Conservation (phyloP, 129 eudicot species). For the Lactuca sativa region DNA sequence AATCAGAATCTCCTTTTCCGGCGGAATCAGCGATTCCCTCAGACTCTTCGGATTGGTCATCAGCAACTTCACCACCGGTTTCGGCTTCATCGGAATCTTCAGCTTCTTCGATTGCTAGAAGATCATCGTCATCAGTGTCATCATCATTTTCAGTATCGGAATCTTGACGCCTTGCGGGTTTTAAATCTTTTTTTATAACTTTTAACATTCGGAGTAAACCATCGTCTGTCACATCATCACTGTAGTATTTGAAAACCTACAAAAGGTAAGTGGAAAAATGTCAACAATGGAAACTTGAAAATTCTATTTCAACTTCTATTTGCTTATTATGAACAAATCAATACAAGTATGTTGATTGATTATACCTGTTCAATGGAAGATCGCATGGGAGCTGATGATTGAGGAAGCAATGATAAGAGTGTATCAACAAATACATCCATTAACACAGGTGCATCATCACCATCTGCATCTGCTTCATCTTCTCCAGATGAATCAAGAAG, state of each 20-base stretch:
- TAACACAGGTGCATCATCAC: conserved; percentile 60
- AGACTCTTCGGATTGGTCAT: conserved; percentile 68
- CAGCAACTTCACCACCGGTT: conserved; percentile 70
- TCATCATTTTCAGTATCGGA: conserved; percentile 60
- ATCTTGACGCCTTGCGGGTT: conserved; percentile 87
- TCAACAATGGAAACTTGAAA: no score
- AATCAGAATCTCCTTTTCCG: conserved; percentile 58
- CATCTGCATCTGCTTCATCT: conserved; percentile 69
- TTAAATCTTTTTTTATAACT: conserved; percentile 86
- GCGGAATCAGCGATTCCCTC: conserved; percentile 42
- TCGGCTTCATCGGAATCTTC: conserved; percentile 94
- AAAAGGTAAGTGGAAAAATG: neutral
- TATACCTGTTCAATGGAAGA: conserved; percentile 89
- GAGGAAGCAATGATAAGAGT: conserved; percentile 84
- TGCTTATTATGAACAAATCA: no score
- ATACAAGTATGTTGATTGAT: neutral
- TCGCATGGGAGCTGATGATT: conserved; percentile 90
- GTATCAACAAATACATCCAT: conserved; percentile 96
- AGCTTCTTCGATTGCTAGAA: conserved; percentile 78
- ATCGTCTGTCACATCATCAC: conserved; percentile 64
- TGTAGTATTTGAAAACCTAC: conserved; percentile 85
- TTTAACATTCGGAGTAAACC: conserved; percentile 83
- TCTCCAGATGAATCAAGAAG: conserved; percentile 65
- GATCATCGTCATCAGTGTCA: conserved; percentile 66
- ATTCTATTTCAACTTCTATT: no score